Evolutionary conservation across 768 basidiomycete genomes (phyloP).

Genomic region (Coprinopsis sp.): DNA sequence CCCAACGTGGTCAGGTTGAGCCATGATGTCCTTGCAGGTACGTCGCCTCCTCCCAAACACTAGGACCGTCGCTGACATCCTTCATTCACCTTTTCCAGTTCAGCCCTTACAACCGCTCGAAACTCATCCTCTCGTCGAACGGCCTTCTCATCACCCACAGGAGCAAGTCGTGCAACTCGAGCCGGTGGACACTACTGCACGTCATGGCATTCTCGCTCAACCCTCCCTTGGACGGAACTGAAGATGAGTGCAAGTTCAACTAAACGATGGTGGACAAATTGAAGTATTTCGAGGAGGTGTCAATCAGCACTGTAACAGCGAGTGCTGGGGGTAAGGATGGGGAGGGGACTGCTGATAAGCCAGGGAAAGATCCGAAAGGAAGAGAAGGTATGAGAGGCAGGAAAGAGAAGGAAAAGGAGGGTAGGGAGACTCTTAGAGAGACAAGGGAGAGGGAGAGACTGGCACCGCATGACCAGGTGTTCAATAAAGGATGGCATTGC

Average conservation of each 20-base stretch:
- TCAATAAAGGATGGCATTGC: not conserved
- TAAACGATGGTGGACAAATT: conserved; percentile 72
- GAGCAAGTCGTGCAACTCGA: conserved; percentile 80
- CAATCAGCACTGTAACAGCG: conserved; percentile 63
- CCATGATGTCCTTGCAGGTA: conserved; percentile 81
- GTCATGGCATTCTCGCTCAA: conserved; percentile 55
- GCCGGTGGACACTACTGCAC: conserved; percentile 66
- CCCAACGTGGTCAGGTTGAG: conserved; percentile 96
- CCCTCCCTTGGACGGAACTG: conserved; percentile 35
- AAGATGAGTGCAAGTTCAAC: conserved; percentile 56
- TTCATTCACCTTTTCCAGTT: too few relatives aligned
- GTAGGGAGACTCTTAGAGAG: too few relatives aligned
- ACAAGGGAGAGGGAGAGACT: not conserved
- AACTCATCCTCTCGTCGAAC: conserved; percentile 80
- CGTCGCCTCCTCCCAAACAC: not conserved
- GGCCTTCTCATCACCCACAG: conserved; percentile 84
- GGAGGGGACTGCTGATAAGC: conserved; percentile 3
- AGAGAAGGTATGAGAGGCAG: too few relatives aligned
- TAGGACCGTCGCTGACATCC: conserved; percentile 3
- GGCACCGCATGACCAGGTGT: not conserved
- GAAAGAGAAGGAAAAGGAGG: conserved; percentile 4
- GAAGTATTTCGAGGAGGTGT: conserved; percentile 82
- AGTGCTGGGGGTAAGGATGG: conserved; percentile 29
- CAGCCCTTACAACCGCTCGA: conserved; percentile 98
- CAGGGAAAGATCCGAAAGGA: conserved; percentile 1